Conservation (phyloP, 805 yeast species). For the Zygotorulaspora florentina region DNA sequence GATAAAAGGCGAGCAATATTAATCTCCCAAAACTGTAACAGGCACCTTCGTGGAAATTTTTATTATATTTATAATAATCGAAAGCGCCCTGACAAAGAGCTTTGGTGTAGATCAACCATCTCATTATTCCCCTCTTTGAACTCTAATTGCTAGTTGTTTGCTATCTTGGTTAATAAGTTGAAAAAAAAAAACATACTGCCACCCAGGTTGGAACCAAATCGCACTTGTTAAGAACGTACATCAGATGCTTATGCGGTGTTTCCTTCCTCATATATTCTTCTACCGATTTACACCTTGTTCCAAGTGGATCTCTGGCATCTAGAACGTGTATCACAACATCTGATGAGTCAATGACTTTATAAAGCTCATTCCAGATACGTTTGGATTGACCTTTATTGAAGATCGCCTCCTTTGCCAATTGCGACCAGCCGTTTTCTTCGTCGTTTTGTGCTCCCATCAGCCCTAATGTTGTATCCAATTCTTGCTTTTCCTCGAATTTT, state of each 20-base stretch:
- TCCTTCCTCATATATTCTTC: slow-evolving; percentile 91
- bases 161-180: slow-evolving; percentile 5
- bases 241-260: slow-evolving; percentile 94
- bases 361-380: slow-evolving; percentile 96
- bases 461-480: slow-evolving; percentile 70
- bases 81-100: slow-evolving; percentile 78
- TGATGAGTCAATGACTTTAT: slow-evolving; percentile 94
- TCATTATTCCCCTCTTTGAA: neutral
- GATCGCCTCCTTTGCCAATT: slow-evolving; percentile 91
- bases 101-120: slow-evolving; percentile 48
- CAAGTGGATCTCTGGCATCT: slow-evolving; percentile 96
- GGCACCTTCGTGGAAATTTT: slow-evolving; percentile 56
- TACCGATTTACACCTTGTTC: slow-evolving; percentile 90
- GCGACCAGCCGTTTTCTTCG: slow-evolving; percentile 74
- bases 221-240: slow-evolving; percentile 92
- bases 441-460: slow-evolving; percentile 63
- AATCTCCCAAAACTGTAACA: slow-evolving; percentile 98
- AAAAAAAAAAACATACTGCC: slow-evolving; percentile 71
- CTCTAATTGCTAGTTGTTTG: neutral
- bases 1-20: slow-evolving; percentile 53
- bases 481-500: slow-evolving; percentile 68
- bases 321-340: slow-evolving; percentile 95
- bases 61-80: slow-evolving; percentile 23
- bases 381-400: slow-evolving; percentile 96
- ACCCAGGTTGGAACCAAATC: slow-evolving; percentile 99